Base-by-base conservation (phyloP, 106 monocot species). In the Triglochin maritima region DNA sequence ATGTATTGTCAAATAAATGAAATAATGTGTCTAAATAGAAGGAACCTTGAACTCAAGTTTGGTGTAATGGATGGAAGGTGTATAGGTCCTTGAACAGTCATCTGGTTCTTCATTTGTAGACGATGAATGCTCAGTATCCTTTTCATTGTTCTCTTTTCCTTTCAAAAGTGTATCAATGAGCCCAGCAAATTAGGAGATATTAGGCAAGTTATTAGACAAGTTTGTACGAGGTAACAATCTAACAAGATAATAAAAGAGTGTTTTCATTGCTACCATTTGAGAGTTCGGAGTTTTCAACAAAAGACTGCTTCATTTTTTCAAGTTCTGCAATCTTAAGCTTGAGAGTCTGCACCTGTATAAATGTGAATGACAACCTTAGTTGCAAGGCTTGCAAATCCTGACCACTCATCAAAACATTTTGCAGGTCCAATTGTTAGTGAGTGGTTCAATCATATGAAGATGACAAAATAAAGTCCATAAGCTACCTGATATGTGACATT, bases 1-100 rank as follows among this genome's bases (percentile, higher is more conserved):
- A 29, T 29, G 29, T 29, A 29, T 29, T 29, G 29, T 29, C 29
- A 29, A 29, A 29, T 29, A 29, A 29, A 29, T 29, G 29, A 29
- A 29, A 29, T 0, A 29, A 29, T 29, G 29, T 29, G 29, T 29
- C 29, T 29, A 29, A 29, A 29, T 44, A 43, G 61, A 68, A 17
- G 15, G 5, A 54, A 87, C 96, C 91, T 86, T 80, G 58, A 98
- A 98, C 84, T 80, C 74, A 82, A 98, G 96, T 51, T 92, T 91
- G 46, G 96, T 98, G 49, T 98, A 98, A 56, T 71, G 81, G 52
- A 96, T 88, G 9, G 75, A 82, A 15, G 96, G 91, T 46, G 81
- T 88, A 52, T 98, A 74, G 57, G 65, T 80, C 76, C 59, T 74
- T 68, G 51, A 44, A 52, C 56, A 71, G 57, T 77, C 78, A 16